Base-by-base conservation (phyloP, 805 yeast genomes). In the Saccharomyces jurei region DNA sequence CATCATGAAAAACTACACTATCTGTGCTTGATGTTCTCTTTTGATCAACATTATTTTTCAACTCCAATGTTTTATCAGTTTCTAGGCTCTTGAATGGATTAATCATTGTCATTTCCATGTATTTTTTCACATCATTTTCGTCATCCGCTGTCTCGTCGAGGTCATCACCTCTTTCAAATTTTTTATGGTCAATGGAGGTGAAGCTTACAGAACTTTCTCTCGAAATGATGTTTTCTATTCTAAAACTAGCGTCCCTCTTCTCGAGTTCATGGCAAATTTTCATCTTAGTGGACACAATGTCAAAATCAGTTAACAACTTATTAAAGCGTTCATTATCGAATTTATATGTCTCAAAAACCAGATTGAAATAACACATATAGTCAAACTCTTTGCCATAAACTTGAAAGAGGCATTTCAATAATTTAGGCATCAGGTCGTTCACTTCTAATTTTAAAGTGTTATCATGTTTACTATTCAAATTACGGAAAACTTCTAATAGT, bases 21-120 rank as follows among this genome's bases (percentile, higher is more conserved):
- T 57, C 57, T 28, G 58, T 58, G 50, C 65, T 62, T 4, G 56
- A 29, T 8, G 60, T 44, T 30, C 63, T 50, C 30, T 57, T 58
- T 27, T 56, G 58, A 4, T 17, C 25, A 9, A 36, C 22, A 6
- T 36, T 36, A 6, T 36, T n/a, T 8, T 36, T 36, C 25, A 36
- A 6, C 13, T 17, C 44, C 21, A 36, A 11, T 17, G 44, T 36
- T 17, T 36, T 36, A 21, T 36, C 44, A 17, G 22, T 17, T 17
- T 11, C 44, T 17, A 36, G 9, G 22, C 17, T 32, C n/a, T 56
- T 59, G 48, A 63, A 62, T 6, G 71, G 71, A 46, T 68, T 66
- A 4, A 69, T 68, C 72, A 68, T 69, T 0, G 73, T 69, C 68
- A 69, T 66, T 52, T 69, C 71, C 59, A 66, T 55, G 30, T 55